A percentile compares a stretch with the other conserved stretches of the same genome.
These are phyloP conservation scores for Atalantia buxifolia DNA, from an alignment of 345 rosid genomes.

Conservation along the genomic window DNA sequence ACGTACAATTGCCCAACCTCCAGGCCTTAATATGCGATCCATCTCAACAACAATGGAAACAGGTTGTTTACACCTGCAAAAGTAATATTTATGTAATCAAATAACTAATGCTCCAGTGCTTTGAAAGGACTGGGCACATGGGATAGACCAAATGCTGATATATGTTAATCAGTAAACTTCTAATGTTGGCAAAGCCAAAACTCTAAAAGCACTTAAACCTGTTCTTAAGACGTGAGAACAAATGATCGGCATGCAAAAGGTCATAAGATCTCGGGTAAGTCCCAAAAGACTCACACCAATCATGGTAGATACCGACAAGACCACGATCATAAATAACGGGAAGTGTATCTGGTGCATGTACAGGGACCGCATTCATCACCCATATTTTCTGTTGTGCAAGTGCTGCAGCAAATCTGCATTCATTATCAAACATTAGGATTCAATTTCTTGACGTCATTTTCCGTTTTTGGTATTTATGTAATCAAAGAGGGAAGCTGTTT, in stretches of 20 bases:
- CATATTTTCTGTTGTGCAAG: slow-evolving; percentile 68
- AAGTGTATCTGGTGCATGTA: slow-evolving; percentile 91
- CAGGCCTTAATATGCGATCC: slow-evolving; percentile 77
- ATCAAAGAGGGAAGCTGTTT: background rate
- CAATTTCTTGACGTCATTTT: background rate
- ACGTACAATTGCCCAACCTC: slow-evolving; percentile 85
- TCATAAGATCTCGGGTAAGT: slow-evolving; percentile 95
- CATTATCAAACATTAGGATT: slow-evolving; percentile 2
- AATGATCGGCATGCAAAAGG: slow-evolving; percentile 93
- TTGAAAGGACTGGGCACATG: background rate
- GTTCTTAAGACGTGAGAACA: slow-evolving; percentile 91
- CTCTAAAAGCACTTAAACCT: slow-evolving; percentile 36
- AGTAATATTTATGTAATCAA: background rate
- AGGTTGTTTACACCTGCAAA: slow-evolving; percentile 78
- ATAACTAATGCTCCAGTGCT: background rate
- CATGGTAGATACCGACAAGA: slow-evolving; percentile 79
- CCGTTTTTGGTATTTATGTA: background rate
- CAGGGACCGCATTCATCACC: slow-evolving; percentile 93
- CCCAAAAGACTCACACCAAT: slow-evolving; percentile 93
- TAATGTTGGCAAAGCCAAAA: background rate
- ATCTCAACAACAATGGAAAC: slow-evolving; percentile 81
- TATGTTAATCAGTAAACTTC: background rate
- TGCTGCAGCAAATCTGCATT: slow-evolving; percentile 84
- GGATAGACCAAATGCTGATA: background rate
- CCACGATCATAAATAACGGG: slow-evolving; percentile 86